These are phyloP conservation scores for Gracilaria vermiculophylla DNA, from an alignment of 23 red algal species.

Conservation along the genomic window DNA sequence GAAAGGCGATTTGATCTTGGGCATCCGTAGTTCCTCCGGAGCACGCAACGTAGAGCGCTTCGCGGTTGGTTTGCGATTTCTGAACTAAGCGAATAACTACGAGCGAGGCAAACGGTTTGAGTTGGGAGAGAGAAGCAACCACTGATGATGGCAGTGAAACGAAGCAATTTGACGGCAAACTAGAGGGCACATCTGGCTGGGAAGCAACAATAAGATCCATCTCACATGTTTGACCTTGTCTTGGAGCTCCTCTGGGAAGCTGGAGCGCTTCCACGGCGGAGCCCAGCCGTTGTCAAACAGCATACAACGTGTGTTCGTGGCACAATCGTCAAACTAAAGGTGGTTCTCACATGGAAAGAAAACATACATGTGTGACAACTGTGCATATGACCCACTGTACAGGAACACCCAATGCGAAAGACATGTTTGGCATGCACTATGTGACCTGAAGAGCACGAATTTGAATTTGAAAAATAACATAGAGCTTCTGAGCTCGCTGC, in stretches of 20 bases:
- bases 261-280: neutral
- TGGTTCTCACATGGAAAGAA: too few species aligned
- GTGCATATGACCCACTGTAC: too few species aligned
- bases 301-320: too few species aligned
- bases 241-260: neutral
- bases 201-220: constrained; percentile 18
- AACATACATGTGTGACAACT: too few species aligned
- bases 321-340: too few species aligned
- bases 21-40: neutral
- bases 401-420: too few species aligned
- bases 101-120: constrained; percentile 28
- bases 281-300: too few species aligned
- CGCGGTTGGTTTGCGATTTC: neutral
- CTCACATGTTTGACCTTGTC: neutral
- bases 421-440: too few species aligned
- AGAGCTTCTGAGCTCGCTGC: too few species aligned
- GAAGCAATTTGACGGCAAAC: constrained; percentile 16
- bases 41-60: constrained; percentile 35
- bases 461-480: too few species aligned
- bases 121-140: constrained; percentile 29
- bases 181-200: neutral
- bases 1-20: neutral
- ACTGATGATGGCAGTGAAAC: constrained; percentile 22
- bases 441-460: too few species aligned
- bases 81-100: constrained; percentile 7